phyloP scores from a whole-genome alignment of 179 eudicot genomes.

The Nepenthes alata region DNA sequence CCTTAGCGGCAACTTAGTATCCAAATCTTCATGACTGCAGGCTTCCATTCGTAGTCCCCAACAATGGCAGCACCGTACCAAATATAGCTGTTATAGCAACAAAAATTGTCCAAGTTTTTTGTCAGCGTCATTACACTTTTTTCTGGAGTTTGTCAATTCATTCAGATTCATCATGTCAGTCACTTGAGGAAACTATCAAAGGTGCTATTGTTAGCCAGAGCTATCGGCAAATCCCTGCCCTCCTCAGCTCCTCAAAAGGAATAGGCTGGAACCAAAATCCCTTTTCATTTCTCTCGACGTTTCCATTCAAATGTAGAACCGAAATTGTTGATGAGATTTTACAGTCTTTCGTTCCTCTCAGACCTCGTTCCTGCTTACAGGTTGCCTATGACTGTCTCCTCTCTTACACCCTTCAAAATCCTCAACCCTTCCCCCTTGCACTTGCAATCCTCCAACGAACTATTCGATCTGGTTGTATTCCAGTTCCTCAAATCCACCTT shows the following conservation, averaged over 20 bases:
- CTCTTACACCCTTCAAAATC: slow-evolving; percentile 38
- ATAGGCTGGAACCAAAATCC: slow-evolving; percentile 37
- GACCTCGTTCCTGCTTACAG: slow-evolving; percentile 43
- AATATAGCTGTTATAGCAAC: slow-evolving; percentile 15
- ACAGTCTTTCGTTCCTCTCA: slow-evolving; percentile 45
- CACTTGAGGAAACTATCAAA: slow-evolving; percentile 40
- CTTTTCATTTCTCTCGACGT: slow-evolving; percentile 52
- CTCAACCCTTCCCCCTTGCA: slow-evolving; percentile 52
- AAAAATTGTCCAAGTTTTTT: slow-evolving; percentile 8
- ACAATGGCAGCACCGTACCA: neutral
- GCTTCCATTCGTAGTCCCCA: too few species aligned
- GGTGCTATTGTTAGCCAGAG: slow-evolving; percentile 33
- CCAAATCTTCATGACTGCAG: too few species aligned
- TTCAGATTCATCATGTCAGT: slow-evolving; percentile 10
- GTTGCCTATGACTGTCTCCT: slow-evolving; percentile 55
- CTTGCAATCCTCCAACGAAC: slow-evolving; percentile 58
- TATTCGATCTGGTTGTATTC: slow-evolving; percentile 65
- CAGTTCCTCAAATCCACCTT: slow-evolving; percentile 55
- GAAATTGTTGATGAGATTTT: slow-evolving; percentile 52
- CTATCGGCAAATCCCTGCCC: slow-evolving; percentile 46
- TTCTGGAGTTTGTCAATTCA: slow-evolving; percentile 12
- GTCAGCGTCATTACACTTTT: slow-evolving; percentile 9
- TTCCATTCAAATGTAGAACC: slow-evolving; percentile 19
- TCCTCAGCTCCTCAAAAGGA: slow-evolving; percentile 27
- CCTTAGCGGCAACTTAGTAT: too few species aligned